Percentiles rank a stretch among this genome's conserved stretches.
These are phyloP conservation scores for Echium plantagineum DNA, from an alignment of 257 asterid species.

Conservation along the genomic window DNA sequence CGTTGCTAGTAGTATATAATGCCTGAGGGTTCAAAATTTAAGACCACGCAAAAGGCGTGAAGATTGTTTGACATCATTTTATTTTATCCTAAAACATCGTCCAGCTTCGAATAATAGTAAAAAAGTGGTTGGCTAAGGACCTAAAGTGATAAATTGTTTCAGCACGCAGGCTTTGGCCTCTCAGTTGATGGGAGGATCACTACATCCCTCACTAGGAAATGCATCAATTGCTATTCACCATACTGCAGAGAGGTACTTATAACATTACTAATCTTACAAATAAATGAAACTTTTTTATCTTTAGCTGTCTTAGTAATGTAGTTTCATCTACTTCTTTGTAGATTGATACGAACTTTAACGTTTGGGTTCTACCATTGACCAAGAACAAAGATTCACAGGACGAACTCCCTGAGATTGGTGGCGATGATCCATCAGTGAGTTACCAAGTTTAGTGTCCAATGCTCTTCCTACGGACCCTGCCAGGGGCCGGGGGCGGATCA, in stretches of 20 bases:
- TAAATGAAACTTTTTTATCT: background rate
- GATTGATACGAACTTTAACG: slow-evolving; percentile 60
- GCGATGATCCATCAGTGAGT: slow-evolving; percentile 75
- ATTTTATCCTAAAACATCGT: too few relatives aligned
- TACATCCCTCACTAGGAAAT: slow-evolving; percentile 53
- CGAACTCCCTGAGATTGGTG: slow-evolving; percentile 50
- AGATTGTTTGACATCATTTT: too few relatives aligned
- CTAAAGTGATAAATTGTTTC: background rate
- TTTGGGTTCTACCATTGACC: slow-evolving; percentile 69
- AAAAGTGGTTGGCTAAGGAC: too few relatives aligned
- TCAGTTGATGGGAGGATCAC: slow-evolving; percentile 68
- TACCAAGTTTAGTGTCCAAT: background rate
- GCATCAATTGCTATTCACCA: slow-evolving; percentile 67
- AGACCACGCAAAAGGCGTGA: background rate
- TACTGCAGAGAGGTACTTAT: slow-evolving; percentile 45
- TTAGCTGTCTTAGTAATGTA: background rate
- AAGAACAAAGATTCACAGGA: slow-evolving; percentile 19
- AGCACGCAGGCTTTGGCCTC: slow-evolving; percentile 83
- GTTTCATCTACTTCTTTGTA: slow-evolving; percentile 3
- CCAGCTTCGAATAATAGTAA: too few relatives aligned
- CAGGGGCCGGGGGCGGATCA: too few relatives aligned
- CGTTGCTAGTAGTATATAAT: too few relatives aligned
- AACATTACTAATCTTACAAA: background rate
- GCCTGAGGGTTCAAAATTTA: too few relatives aligned
- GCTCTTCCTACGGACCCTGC: background rate